Conservation (phyloP, 257 asterid genomes). For the Marsdenia floribunda region DNA sequence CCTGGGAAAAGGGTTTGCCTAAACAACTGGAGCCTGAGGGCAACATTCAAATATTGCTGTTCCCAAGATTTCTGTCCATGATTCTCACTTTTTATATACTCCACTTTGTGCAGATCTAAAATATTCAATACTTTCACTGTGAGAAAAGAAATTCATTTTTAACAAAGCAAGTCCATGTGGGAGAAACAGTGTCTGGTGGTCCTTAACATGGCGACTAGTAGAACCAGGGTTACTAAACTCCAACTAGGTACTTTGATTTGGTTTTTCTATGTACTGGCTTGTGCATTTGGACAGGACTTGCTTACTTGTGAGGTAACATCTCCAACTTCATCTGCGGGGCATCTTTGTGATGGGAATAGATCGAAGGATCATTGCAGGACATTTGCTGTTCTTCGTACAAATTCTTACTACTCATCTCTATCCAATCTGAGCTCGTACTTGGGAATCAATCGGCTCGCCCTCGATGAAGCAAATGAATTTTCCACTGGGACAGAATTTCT, state of each 20-base stretch:
- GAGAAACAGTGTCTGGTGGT: slow-evolving; percentile 8
- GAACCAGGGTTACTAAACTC: slow-evolving; percentile 18
- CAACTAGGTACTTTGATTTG: slow-evolving; percentile 21
- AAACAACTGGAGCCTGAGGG: slow-evolving; percentile 6
- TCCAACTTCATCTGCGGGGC: slow-evolving; percentile 25
- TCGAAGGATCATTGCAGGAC: slow-evolving; percentile 33
- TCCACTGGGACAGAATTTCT: slow-evolving; percentile 27
- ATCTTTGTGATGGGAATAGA: slow-evolving; percentile 21
- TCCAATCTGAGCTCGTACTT: slow-evolving; percentile 38
- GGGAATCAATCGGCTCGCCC: slow-evolving; percentile 28
- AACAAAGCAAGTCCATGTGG: slow-evolving; percentile 23
- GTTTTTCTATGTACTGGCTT: slow-evolving; percentile 16
- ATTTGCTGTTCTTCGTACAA: slow-evolving; percentile 43
- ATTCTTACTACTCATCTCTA: slow-evolving; percentile 38
- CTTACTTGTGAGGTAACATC: slow-evolving; percentile 29
- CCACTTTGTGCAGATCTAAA: slow-evolving; percentile 41
- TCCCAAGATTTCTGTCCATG: slow-evolving; percentile 51
- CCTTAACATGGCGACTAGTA: neutral
- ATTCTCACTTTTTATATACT: slow-evolving; percentile 26
- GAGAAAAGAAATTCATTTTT: slow-evolving; percentile 16
- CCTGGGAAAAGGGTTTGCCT: slow-evolving; percentile 2
- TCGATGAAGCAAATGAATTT: slow-evolving; percentile 42
- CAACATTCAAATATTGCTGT: slow-evolving; percentile 24
- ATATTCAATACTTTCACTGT: slow-evolving; percentile 17
- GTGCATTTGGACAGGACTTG: slow-evolving; percentile 31